Evolutionary conservation across 2,329 filamentous ascomycete genomes (phyloP), one percentile per base, ranked within the genome.

Genomic region (Penicillium sp.): DNA sequence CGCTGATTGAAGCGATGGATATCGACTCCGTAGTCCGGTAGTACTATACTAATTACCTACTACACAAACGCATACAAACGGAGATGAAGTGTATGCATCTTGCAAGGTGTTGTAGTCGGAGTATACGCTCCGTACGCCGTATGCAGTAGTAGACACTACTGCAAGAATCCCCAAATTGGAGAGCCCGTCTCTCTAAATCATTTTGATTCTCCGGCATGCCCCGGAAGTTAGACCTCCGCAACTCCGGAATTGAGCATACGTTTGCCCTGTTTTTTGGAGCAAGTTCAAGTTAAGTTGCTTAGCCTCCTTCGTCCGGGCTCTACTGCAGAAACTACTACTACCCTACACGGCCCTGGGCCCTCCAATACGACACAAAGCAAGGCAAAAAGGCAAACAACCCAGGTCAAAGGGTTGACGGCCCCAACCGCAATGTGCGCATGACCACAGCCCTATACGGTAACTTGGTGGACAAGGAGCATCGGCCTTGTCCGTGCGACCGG

Each of bases 401-500:
- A 22, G 26, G 38, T 17, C 28, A 22, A 24, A 10, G 49, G 49
- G 49, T 35, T 24, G 30, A 33, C 30, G n/a, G 28, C 30, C n/a
- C 49, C 28, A 51, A 35, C 17, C 49, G 6, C 9, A 22, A 15
- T 51, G 60, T 28, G 35, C 64, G 58, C 57, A 62, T 64, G 62
- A 66, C 60, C 54, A 53, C 57, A 66, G 64, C 64, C 64, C 59
- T 66, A 60, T 61, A 22, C 38, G 56, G 59, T 50, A 65, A 61
- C 17, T 44, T 30, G 44, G 40, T 40, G 28, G 45, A 26, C 42
- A 24, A 22, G 13, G n/a, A 12, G 40, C 44, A 53, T 53, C 47
- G 47, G 53, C n/a, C 58, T 60, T 56, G 58, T 53, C 57, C 54
- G 59, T 59, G 59, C 51, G 57, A 61, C 45, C 60, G 63, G 63